Percentiles rank a stretch among this genome's conserved stretches.
Evolutionary conservation across 116 monocot genomes (phyloP).

Genomic region (Trichopus zeylanicus): DNA sequence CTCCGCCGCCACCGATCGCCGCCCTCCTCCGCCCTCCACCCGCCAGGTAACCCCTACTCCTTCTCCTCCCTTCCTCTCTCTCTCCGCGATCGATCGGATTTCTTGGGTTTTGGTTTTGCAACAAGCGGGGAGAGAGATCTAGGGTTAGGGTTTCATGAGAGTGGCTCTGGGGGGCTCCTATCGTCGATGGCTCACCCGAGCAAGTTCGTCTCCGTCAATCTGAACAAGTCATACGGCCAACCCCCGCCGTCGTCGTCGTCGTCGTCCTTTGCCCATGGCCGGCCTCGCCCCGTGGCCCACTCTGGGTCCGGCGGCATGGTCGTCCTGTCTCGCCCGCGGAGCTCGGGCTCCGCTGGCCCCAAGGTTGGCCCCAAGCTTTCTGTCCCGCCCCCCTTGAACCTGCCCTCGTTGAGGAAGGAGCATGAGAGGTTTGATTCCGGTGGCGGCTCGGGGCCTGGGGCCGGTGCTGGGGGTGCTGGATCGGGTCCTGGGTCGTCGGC

Average conservation of each 20-base stretch:
- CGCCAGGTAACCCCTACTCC: background rate
- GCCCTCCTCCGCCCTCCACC: no score
- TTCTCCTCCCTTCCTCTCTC: background rate
- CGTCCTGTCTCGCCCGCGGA: slow-evolving; percentile 53
- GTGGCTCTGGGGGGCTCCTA: background rate
- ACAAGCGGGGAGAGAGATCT: slow-evolving; percentile 1
- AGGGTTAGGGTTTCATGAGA: slow-evolving; percentile 12
- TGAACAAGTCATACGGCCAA: slow-evolving; percentile 80
- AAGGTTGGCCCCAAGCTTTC: slow-evolving; percentile 38
- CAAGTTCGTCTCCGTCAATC: slow-evolving; percentile 84
- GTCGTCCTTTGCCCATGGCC: slow-evolving; percentile 7
- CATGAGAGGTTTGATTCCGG: slow-evolving; percentile 61
- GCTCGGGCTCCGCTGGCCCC: slow-evolving; percentile 17
- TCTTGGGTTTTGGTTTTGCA: background rate
- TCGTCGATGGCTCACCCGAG: slow-evolving; percentile 36
- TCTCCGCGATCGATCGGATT: background rate
- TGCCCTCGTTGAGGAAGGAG: slow-evolving; percentile 83
- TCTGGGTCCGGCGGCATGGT: slow-evolving; percentile 39
- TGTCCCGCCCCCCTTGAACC: slow-evolving; percentile 78
- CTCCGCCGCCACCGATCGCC: no score
- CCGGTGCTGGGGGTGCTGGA: slow-evolving; percentile 38
- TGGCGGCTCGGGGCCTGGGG: slow-evolving; percentile 12
- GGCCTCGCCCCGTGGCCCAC: slow-evolving; percentile 12
- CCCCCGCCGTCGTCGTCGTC: slow-evolving; percentile 6
- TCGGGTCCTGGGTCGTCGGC: slow-evolving; percentile 35